Base-by-base conservation (phyloP, 176 grass and related monocot species). In the Metroxylon sagu region DNA sequence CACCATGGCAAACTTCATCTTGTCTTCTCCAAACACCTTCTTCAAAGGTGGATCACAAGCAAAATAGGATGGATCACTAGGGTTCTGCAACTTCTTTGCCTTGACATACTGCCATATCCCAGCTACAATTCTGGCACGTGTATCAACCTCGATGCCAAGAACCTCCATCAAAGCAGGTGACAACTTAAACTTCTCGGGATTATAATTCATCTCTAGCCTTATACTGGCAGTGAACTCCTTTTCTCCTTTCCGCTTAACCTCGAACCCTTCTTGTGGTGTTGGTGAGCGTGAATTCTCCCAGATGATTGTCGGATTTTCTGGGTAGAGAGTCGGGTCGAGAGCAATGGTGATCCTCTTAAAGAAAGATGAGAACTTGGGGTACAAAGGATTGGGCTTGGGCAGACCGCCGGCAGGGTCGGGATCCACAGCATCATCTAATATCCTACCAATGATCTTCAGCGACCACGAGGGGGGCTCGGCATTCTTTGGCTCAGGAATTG, bases 91-190 rank as follows among this genome's bases (percentile, higher is more conserved):
- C 64, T 97, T 97, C 67, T 97, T 97, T 1, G 84, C 93, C 52
- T 91, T 97, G 18, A 97, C 80, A 62, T 97, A 97, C 35, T 91
- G 93, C 93, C 93, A 97, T 12, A 97, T 70, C 18, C 87, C 93
- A 61, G 93, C 81, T 1, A 97, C 88, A 30, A 97, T 80, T 50
- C 93, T 85, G 1, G 84, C 73, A 2, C 93, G 80, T 48, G 87
- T 91, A 74, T 97, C 93, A 29, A 88, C 83, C 48, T 97, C 93
- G 18, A 97, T 85, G 26, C 93, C 93, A 0, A 97, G 82, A 31
- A 97, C 87, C 59, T 97, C 93, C 84, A 97, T 80, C 31, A 97
- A 68, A 6, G 80, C 63, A 57, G 80, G 93, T 3, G 93, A 97
- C 4, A 97, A 57, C 74, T 82, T 97, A 60, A 88, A 97, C 73